Conservation (phyloP, 2,329 filamentous ascomycete species). For the Herpomyces periplanetae region DNA sequence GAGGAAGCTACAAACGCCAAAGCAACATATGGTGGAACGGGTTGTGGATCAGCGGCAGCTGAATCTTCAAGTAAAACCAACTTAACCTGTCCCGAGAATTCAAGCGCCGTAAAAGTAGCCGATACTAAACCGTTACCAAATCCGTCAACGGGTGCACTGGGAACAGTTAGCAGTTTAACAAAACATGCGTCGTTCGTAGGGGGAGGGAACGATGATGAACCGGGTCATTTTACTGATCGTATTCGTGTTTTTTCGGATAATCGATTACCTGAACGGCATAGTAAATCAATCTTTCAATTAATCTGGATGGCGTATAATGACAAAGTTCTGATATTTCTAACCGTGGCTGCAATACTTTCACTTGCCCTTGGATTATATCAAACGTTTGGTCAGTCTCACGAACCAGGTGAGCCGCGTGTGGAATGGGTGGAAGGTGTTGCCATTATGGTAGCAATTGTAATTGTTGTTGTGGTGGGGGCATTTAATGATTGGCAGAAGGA, state of each 20-base stretch:
- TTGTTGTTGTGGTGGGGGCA: constrained; percentile 38
- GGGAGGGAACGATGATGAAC: too few species aligned
- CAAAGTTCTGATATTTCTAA: constrained; percentile 32
- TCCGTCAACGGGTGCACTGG: too few species aligned
- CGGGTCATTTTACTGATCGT: constrained; percentile 21
- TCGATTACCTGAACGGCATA: constrained; percentile 23
- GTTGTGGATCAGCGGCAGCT: too few species aligned
- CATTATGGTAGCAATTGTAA: constrained; percentile 31
- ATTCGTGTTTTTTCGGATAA: constrained; percentile 29
- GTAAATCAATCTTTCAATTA: constrained; percentile 25
- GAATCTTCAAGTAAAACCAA: too few species aligned
- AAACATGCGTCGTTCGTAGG: too few species aligned
- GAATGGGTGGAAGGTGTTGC: constrained; percentile 54
- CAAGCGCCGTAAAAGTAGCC: too few species aligned
- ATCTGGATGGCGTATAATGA: constrained; percentile 56
- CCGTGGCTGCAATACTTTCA: constrained; percentile 28
- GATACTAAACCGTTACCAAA: too few species aligned
- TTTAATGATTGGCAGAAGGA: constrained; percentile 50
- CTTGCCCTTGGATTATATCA: constrained; percentile 35
- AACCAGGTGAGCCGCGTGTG: constrained; percentile 15
- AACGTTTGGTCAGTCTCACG: constrained; percentile 17
- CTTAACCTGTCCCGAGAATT: too few species aligned
- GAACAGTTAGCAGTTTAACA: too few species aligned
- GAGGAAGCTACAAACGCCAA: too few species aligned
- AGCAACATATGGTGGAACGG: too few species aligned